Evolutionary conservation across 495 filamentous ascomycete genomes (phyloP), one percentile per base, ranked within the genome.

Genomic region (Lophium mytilinum): DNA sequence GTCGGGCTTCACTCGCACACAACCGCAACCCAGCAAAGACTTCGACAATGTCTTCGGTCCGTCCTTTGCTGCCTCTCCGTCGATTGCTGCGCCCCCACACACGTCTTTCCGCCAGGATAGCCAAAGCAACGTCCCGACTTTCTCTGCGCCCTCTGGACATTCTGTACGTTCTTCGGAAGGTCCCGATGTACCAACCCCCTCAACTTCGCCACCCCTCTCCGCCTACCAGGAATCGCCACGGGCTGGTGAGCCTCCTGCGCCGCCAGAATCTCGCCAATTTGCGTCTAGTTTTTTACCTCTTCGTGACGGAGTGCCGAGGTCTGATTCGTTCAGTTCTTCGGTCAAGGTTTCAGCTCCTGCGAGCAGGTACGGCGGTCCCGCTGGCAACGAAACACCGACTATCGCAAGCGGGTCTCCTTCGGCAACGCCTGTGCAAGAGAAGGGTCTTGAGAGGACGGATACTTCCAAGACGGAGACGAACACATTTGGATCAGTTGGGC

Each of bases 31-130:
- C 66, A 84, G 89, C 50, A 82, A 82, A 64, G 82, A 83, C 18
- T 93, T 95, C 69, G 90, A 96, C 63, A 90, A 87, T 69, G 83
- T 96, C 34, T 96, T 96, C 68, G 90, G 91, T 1, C 87, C 87
- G 39, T 75, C 85, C 1, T 83, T 88, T 66, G 72, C 75, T 4
- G 24, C 24, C 24, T 73, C 83, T 53, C 72, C 66, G 14, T 56
- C 63, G 45, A 48, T 56, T 34, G 54, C 47, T 42, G 59, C 59
- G 1, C 64, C 68, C 40, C 66, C 69, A 1, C 77, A 77, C 34
- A 82, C 83, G 30, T 82, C 88, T 8, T 91, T 90, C 75, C 79
- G 80, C 56, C 74, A 81, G 8, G 84, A 88, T 52, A 75, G 77
- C 9, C 68, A 68, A 17, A 67, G 37, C 21, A 55, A 67, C 33